These are phyloP conservation scores for Aegilops bicornis DNA, from an alignment of 176 grass and related monocot species.

Conservation along the genomic window DNA sequence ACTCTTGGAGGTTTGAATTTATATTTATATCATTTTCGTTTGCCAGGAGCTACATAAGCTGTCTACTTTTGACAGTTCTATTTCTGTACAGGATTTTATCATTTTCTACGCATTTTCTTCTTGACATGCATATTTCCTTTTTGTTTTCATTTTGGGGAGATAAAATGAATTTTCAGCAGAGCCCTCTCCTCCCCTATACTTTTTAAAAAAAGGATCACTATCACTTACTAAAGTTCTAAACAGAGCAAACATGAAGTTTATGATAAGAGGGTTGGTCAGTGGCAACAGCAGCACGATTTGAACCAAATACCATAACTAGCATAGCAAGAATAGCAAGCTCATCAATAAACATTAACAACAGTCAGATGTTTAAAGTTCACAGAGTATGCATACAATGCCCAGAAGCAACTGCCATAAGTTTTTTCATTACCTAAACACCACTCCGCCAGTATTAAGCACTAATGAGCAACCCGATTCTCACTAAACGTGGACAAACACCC, in stretches of 20 bases:
- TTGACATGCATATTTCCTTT: background rate
- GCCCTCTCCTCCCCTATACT: background rate
- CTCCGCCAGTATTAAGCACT: background rate
- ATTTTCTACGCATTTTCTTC: background rate
- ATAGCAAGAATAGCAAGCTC: background rate
- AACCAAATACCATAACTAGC: background rate
- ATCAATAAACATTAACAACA: background rate
- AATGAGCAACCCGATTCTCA: background rate
- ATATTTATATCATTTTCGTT: background rate
- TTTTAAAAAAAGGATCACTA: background rate
- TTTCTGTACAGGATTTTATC: background rate
- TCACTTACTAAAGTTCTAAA: background rate
- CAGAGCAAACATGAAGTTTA: background rate
- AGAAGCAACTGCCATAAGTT: background rate
- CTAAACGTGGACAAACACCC: background rate
- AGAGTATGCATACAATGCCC: background rate
- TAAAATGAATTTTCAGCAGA: background rate
- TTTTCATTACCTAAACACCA: background rate
- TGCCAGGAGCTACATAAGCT: background rate
- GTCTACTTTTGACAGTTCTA: background rate
- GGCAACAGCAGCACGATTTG: background rate
- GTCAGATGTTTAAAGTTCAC: background rate
- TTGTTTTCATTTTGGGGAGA: background rate
- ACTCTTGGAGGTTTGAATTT: background rate
- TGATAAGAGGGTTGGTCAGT: background rate